phyloP scores from a whole-genome alignment of 2,329 filamentous ascomycete genomes.

The Ascochyta rabiei region DNA sequence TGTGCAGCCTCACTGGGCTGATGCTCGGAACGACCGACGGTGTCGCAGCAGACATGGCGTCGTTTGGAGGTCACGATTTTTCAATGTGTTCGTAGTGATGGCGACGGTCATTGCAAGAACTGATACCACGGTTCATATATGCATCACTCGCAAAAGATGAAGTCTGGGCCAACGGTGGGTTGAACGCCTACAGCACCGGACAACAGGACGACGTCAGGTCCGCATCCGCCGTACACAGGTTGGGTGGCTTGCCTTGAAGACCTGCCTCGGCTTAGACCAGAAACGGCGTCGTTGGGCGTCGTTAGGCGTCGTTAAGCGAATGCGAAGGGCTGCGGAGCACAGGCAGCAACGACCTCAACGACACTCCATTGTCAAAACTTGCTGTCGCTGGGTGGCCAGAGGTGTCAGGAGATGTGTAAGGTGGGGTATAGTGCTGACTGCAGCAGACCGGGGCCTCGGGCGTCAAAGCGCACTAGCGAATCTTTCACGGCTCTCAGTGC shows the following conservation, averaged over 20 bases:
- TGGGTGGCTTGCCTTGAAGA: slow-evolving; percentile 6
- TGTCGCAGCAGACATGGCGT: neutral
- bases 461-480: slow-evolving; percentile 4
- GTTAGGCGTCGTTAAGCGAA: slow-evolving; percentile 6
- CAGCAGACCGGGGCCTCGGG: neutral
- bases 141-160: neutral
- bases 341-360: neutral
- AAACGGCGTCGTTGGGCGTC: slow-evolving; percentile 2
- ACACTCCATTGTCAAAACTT: neutral
- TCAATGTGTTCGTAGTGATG: neutral
- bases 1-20: slow-evolving; percentile 30
- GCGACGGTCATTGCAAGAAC: neutral
- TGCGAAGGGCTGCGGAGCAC: neutral
- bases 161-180: neutral
- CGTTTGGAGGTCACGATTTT: neutral
- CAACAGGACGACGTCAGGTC: slow-evolving; percentile 1
- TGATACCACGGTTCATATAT: neutral
- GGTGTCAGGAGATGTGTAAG: neutral
- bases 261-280: neutral
- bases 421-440: neutral
- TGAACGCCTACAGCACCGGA: neutral
- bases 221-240: neutral
- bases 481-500: neutral
- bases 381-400: neutral
- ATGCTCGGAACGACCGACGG: slow-evolving; percentile 26